Evolutionary conservation across 2,329 filamentous ascomycete species (phyloP).

Genomic region (Monascus ruber): DNA sequence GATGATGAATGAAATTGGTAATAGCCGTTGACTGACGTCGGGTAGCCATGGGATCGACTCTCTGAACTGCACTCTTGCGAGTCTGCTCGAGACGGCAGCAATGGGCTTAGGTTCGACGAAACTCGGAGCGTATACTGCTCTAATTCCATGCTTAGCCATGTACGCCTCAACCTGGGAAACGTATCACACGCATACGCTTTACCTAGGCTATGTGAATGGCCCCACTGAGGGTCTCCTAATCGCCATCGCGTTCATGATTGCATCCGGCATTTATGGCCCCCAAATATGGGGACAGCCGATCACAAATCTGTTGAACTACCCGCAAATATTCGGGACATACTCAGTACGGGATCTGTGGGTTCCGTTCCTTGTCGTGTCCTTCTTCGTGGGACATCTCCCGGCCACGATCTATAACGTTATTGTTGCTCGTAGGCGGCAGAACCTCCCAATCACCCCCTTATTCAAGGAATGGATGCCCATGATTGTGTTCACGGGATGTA

Average conservation of each 20-base stretch:
- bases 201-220: constrained; percentile 92
- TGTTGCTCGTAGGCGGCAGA: constrained; percentile 58
- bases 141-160: constrained; percentile 90
- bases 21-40: constrained; percentile 10
- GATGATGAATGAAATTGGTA: no score
- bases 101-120: constrained; percentile 81
- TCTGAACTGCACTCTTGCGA: constrained; percentile 89
- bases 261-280: constrained; percentile 79
- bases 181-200: constrained; percentile 94
- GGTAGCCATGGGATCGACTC: constrained; percentile 85
- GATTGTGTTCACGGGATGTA: constrained; percentile 62
- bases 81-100: constrained; percentile 78
- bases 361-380: constrained; percentile 52
- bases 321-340: constrained; percentile 53
- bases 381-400: constrained; percentile 66
- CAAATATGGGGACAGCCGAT: constrained; percentile 74
- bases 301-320: constrained; percentile 54
- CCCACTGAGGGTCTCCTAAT: constrained; percentile 92
- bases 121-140: constrained; percentile 78
- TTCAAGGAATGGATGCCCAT: constrained; percentile 94
- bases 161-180: constrained; percentile 99
- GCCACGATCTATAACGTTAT: constrained; percentile 83
- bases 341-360: constrained; percentile 87
- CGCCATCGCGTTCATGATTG: constrained; percentile 72
- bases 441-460: constrained; percentile 65